Evolutionary conservation across 1,139 yeast genomes (phyloP).

Genomic region (Blastobotrys buckinghamii): DNA sequence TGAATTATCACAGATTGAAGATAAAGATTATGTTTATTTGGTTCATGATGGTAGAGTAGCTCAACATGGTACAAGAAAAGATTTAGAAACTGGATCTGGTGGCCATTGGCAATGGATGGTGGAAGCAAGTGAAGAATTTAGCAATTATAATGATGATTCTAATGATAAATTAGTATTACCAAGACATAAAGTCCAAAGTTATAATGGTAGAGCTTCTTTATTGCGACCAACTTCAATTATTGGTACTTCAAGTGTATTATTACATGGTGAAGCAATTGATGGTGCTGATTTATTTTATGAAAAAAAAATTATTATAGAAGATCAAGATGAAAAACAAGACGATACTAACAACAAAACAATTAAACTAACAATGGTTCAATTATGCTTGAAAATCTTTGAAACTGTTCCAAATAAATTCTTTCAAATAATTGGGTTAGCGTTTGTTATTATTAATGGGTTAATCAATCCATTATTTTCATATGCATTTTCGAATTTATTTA

Average conservation of each 20-base stretch:
- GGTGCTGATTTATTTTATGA: background rate
- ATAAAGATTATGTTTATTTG: constrained; percentile 49
- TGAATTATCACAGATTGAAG: constrained; percentile 51
- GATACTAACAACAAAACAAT: too few relatives aligned
- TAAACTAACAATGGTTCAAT: background rate
- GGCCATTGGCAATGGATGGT: constrained; percentile 4
- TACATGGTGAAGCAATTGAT: background rate
- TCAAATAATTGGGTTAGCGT: constrained; percentile 46
- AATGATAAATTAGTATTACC: background rate
- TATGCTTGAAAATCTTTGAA: background rate
- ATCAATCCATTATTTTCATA: constrained; percentile 74
- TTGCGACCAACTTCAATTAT: constrained; percentile 4
- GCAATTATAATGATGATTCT: background rate
- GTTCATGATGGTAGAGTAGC: constrained; percentile 53
- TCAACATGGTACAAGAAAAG: constrained; percentile 39
- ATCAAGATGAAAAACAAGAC: background rate
- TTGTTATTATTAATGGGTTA: constrained; percentile 54
- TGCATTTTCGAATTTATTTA: constrained; percentile 64
- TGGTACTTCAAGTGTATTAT: background rate
- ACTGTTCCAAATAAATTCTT: constrained; percentile 31
- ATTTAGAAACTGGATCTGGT: constrained; percentile 24
- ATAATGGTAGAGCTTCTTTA: background rate
- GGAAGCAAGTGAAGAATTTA: constrained; percentile 2
- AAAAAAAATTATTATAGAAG: background rate
- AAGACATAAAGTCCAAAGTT: background rate